These are phyloP conservation scores for Candida frijolesensis DNA, from an alignment of 1,139 yeast species.

Conservation along the genomic window DNA sequence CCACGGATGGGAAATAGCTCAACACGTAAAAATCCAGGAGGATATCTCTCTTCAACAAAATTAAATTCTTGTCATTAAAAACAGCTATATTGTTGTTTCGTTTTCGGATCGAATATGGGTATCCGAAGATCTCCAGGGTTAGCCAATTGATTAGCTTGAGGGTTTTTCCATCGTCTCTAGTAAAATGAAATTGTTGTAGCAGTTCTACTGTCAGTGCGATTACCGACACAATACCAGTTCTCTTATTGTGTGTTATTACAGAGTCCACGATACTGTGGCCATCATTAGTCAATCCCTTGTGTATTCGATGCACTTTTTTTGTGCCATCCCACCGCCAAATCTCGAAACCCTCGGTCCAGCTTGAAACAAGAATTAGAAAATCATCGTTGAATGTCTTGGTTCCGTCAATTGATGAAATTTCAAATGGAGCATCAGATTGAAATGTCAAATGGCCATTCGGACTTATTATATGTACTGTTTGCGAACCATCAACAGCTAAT, in stretches of 20 bases:
- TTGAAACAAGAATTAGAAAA: not conserved
- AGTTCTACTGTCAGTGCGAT: not conserved
- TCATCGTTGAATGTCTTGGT: not conserved
- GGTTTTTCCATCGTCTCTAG: not conserved
- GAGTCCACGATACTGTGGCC: not conserved
- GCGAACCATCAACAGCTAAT: not conserved
- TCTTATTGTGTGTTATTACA: not conserved
- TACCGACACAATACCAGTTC: not conserved
- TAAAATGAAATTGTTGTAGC: not conserved
- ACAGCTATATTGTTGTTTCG: not conserved
- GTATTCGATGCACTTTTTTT: not conserved
- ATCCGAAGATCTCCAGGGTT: not conserved
- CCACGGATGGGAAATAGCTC: not conserved
- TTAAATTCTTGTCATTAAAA: slow-evolving; percentile 2
- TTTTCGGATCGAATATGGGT: slow-evolving; percentile 4
- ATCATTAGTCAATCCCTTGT: not conserved
- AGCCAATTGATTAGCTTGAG: not conserved
- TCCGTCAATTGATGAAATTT: slow-evolving; percentile 1
- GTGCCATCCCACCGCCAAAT: not conserved
- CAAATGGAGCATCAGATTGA: not conserved
- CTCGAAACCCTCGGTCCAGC: not conserved
- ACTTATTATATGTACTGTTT: not conserved
- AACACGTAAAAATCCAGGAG: slow-evolving; percentile 8
- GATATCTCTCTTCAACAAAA: slow-evolving; percentile 3
- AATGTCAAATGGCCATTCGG: not conserved